Percentiles rank a stretch among this genome's conserved stretches.
Evolutionary conservation across 192 early-diverging fungal genomes (phyloP).

Genomic region (Coemansia asiatica): DNA sequence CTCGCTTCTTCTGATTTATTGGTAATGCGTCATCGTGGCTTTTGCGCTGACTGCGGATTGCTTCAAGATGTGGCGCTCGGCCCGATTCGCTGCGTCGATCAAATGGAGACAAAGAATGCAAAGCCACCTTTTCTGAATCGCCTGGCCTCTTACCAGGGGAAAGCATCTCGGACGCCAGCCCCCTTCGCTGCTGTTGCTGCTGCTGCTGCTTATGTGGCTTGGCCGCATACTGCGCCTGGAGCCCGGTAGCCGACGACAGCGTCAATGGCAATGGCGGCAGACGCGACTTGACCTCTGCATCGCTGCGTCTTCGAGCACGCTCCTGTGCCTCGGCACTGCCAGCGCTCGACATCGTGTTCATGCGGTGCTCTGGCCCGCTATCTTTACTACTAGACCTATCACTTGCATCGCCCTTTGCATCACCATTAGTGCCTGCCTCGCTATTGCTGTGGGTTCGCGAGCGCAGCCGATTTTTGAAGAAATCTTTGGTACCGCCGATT

Average conservation of each 20-base stretch:
- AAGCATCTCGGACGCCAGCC: neutral
- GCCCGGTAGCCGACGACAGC: conserved; percentile 21
- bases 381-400: neutral
- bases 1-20: neutral
- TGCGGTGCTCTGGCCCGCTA: neutral
- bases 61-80: neutral
- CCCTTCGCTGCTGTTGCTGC: neutral
- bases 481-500: conserved; percentile 46
- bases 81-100: neutral
- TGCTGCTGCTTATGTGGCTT: neutral
- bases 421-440: conserved; percentile 1
- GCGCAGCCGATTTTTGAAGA: conserved; percentile 43
- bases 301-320: conserved; percentile 40
- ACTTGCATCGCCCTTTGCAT: neutral
- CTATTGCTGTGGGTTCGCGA: conserved; percentile 33
- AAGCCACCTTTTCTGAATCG: neutral
- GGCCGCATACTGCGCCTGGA: conserved; percentile 11
- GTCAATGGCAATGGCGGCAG: conserved; percentile 9
- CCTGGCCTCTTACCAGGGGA: too few relatives aligned
- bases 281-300: conserved; percentile 44
- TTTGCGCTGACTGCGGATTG: conserved; percentile 9
- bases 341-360: neutral
- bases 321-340: neutral
- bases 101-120: neutral
- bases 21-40: conserved; percentile 30